Evolutionary conservation across 1,284 basidiomycete species (phyloP).

Genomic region (Cryptococcus sp.): DNA sequence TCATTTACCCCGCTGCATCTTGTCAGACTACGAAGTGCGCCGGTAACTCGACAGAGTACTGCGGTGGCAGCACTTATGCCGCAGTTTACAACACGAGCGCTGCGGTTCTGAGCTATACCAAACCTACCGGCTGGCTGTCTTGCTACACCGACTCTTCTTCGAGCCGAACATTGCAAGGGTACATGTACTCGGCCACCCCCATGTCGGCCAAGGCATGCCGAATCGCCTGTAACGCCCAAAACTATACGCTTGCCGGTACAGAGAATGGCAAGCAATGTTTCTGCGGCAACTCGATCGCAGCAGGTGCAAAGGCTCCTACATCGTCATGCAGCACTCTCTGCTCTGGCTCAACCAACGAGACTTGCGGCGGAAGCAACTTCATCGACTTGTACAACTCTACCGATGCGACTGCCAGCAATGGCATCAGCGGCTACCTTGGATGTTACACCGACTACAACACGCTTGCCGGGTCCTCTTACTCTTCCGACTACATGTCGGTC

Average conservation of each 20-base stretch:
- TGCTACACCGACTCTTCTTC: constrained; percentile 24
- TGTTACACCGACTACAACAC: constrained; percentile 26
- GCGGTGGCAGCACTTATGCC: constrained; percentile 17
- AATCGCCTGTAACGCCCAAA: constrained; percentile 17
- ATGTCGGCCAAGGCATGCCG: constrained; percentile 28
- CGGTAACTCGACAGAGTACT: constrained; percentile 18
- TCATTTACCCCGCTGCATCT: constrained; percentile 14
- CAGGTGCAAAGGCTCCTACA: constrained; percentile 16
- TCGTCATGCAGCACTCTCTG: constrained; percentile 21
- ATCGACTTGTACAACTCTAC: constrained; percentile 24
- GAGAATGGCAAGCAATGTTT: constrained; percentile 28
- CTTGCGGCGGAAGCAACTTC: constrained; percentile 15
- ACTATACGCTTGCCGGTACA: constrained; percentile 25
- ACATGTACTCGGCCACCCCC: constrained; percentile 20
- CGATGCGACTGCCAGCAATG: constrained; percentile 14
- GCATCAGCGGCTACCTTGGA: constrained; percentile 22
- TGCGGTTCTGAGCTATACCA: constrained; percentile 4
- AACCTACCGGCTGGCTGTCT: constrained; percentile 21
- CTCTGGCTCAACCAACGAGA: constrained; percentile 16
- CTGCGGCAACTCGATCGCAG: constrained; percentile 26
- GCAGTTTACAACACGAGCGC: constrained; percentile 18
- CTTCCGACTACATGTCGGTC: constrained; percentile 20
- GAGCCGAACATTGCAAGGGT: constrained; percentile 15
- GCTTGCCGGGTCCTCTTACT: constrained; percentile 21
- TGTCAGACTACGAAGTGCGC: constrained; percentile 23